Conservation (phyloP, 2,329 filamentous ascomycete species). For the Mycosphaerella sp. region DNA sequence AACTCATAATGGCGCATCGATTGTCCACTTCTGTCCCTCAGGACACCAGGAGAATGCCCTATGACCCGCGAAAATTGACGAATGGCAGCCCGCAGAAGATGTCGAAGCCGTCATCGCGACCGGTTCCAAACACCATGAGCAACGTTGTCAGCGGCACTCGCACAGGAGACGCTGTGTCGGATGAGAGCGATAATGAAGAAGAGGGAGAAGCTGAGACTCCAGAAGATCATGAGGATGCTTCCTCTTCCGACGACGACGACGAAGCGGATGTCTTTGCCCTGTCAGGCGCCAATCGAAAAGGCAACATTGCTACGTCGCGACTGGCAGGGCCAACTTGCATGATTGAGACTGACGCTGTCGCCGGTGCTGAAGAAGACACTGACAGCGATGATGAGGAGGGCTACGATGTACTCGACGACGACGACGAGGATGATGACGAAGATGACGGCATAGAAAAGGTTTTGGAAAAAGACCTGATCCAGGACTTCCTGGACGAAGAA, state of each 20-base stretch:
- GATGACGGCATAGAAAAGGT: conserved; percentile 23
- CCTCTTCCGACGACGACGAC: conserved; percentile 18
- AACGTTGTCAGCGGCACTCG: conserved; percentile 10
- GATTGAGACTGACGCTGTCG: conserved; percentile 16
- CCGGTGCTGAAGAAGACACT: conserved; percentile 13
- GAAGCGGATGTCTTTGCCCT: conserved; percentile 31
- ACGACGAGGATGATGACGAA: conserved; percentile 29
- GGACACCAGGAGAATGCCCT: conserved; percentile 6
- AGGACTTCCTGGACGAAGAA: conserved; percentile 25
- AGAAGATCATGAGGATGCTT: conserved; percentile 12
- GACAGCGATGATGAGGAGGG: conserved; percentile 26
- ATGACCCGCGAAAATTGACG: conserved; percentile 15
- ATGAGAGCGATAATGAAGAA: conserved; percentile 22
- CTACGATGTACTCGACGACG: conserved; percentile 29
- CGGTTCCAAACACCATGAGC: conserved; percentile 15
- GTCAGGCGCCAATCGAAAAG: conserved; percentile 22
- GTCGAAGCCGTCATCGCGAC: conserved; percentile 4
- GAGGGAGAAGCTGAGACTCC: conserved; percentile 7
- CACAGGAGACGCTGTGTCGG: conserved; percentile 19
- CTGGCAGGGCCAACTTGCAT: conserved; percentile 26
- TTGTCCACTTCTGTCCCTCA: conserved; percentile 8
- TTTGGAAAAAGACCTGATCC: conserved; percentile 27
- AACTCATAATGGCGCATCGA: conserved; percentile 13
- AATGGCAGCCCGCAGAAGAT: conserved; percentile 13
- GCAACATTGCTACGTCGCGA: conserved; percentile 15